These are phyloP conservation scores for Colletotrichum plurivorum DNA, from an alignment of 2,329 filamentous ascomycete genomes.

Conservation along the genomic window DNA sequence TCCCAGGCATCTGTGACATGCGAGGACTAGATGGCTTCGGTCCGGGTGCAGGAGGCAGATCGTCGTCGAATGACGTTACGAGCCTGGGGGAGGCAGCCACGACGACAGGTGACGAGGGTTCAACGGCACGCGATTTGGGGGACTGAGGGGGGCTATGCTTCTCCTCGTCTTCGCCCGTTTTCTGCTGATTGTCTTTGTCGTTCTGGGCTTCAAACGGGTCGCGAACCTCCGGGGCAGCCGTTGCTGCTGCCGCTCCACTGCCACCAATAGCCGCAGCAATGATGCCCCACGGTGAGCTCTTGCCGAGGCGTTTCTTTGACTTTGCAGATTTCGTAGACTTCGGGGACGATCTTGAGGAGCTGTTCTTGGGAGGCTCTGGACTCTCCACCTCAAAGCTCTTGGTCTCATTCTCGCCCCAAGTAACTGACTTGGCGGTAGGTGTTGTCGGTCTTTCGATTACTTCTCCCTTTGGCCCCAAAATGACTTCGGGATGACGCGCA, in stretches of 20 bases:
- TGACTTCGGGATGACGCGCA: conserved; percentile 51
- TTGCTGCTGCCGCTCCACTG: conserved; percentile 51
- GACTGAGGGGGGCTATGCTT: conserved; percentile 34
- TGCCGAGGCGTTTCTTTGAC: conserved; percentile 49
- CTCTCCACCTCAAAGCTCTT: conserved; percentile 75
- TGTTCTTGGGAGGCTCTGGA: conserved; percentile 59
- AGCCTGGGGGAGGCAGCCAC: conserved; percentile 6
- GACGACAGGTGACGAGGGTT: conserved; percentile 14
- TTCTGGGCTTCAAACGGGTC: conserved; percentile 37
- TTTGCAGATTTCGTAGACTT: conserved; percentile 41
- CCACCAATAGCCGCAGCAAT: conserved; percentile 65
- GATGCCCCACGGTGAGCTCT: conserved; percentile 65
- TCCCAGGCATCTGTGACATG: conserved; percentile 70
- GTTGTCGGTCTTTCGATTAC: conserved; percentile 58
- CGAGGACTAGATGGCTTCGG: conserved; percentile 68
- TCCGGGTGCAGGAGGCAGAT: conserved; percentile 66
- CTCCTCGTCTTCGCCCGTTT: background rate
- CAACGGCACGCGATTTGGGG: conserved; percentile 42
- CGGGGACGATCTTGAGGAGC: conserved; percentile 46
- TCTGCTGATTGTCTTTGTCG: conserved; percentile 31
- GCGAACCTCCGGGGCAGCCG: conserved; percentile 45
- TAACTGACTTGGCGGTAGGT: conserved; percentile 70
- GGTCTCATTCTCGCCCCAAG: conserved; percentile 75
- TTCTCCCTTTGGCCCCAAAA: conserved; percentile 58
- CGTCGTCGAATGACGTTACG: conserved; percentile 50